These are phyloP conservation scores for Botrytis cinerea DNA, from an alignment of 2,329 filamentous ascomycete genomes.

Conservation along the genomic window DNA sequence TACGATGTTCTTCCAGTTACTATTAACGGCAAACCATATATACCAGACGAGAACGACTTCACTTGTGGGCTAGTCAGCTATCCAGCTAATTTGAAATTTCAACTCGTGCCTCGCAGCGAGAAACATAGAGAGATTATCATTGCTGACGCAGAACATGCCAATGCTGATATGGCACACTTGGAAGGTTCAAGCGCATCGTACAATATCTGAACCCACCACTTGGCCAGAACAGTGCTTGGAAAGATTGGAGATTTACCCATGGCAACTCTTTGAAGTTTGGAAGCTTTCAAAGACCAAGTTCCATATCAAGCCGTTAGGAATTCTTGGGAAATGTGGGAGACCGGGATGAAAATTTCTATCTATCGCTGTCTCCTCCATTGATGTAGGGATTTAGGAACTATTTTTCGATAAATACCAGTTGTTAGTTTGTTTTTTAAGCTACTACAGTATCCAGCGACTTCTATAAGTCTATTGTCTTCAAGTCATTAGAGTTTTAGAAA, in stretches of 20 bases:
- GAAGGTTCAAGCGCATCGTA: background rate
- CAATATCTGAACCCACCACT: background rate
- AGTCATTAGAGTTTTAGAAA: background rate
- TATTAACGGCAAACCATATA: background rate
- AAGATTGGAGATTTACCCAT: background rate
- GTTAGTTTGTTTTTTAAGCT: background rate
- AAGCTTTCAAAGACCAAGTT: background rate
- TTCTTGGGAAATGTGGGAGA: background rate
- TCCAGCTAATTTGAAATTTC: slow-evolving; percentile 1
- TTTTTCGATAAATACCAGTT: too few relatives aligned
- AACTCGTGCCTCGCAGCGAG: background rate
- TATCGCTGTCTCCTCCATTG: background rate
- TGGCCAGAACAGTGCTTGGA: too few relatives aligned
- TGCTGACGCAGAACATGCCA: background rate
- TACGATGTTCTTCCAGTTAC: background rate
- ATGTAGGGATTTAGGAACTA: background rate
- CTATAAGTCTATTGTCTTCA: too few relatives aligned
- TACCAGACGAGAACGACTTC: background rate
- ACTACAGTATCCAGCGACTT: background rate
- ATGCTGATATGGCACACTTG: slow-evolving; percentile 4
- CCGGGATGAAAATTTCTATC: background rate
- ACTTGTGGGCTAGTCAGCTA: slow-evolving; percentile 1
- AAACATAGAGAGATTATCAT: background rate
- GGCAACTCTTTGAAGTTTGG: background rate
- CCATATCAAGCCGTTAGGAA: background rate